Evolutionary conservation across 495 filamentous ascomycete species (phyloP).

Genomic region (Aspergillus baeticus): DNA sequence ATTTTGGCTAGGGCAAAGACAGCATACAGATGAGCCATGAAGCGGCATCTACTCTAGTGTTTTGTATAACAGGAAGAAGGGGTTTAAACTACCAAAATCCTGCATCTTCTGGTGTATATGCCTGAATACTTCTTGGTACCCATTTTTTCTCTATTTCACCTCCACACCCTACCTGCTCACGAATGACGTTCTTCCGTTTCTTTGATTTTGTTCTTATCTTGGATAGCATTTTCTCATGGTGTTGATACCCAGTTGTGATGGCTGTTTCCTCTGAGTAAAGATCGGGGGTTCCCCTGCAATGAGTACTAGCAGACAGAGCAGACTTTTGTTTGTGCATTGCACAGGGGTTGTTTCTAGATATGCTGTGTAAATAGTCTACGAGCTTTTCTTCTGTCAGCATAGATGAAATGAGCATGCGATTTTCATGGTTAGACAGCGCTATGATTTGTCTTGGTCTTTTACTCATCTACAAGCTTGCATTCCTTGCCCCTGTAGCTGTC

Average conservation of each 20-base stretch:
- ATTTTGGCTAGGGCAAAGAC: not conserved
- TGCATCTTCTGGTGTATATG: conserved; percentile 27
- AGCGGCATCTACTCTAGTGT: conserved; percentile 3
- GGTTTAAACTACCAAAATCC: conserved; percentile 7
- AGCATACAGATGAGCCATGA: conserved; percentile 5
- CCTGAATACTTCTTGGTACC: conserved; percentile 15
- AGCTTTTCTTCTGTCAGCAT: conserved; percentile 18
- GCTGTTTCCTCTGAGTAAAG: conserved; percentile 15
- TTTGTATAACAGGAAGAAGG: conserved; percentile 25
- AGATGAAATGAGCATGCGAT: conserved; percentile 32
- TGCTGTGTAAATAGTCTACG: conserved; percentile 34
- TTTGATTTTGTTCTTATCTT: conserved; percentile 14
- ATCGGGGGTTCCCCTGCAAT: conserved; percentile 8
- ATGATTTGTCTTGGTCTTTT: not conserved
- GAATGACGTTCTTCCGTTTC: conserved; percentile 26
- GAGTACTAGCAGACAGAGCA: conserved; percentile 4
- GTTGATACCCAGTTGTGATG: conserved; percentile 47
- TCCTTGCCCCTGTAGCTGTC: too few species aligned
- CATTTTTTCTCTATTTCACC: not conserved
- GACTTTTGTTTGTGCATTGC: not conserved
- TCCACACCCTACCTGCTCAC: conserved; percentile 30
- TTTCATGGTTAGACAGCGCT: conserved; percentile 12
- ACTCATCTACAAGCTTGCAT: too few species aligned
- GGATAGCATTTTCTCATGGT: conserved; percentile 47
- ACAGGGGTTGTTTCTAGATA: conserved; percentile 9